Conservation (phyloP, 768 basidiomycete genomes). For the Trametes cubensis region DNA sequence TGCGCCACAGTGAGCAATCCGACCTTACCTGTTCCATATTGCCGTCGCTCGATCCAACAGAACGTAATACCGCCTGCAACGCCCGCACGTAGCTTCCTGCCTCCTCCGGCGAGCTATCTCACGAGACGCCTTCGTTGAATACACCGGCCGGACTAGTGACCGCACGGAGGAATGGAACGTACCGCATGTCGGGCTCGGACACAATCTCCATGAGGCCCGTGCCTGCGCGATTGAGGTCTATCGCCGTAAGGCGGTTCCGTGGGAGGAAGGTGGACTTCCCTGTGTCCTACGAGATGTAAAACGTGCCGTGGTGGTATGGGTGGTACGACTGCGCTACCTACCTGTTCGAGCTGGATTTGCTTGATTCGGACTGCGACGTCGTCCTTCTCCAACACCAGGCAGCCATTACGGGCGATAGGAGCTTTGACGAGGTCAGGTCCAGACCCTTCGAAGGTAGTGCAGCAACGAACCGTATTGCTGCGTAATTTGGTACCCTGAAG, state of each 20-base stretch:
- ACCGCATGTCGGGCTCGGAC: constrained; percentile 88
- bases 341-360: constrained; percentile 96
- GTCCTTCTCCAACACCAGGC: constrained; percentile 47
- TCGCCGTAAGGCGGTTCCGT: constrained; percentile 52
- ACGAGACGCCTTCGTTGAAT: background rate
- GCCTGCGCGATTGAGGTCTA: constrained; percentile 93
- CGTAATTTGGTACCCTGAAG: constrained; percentile 95
- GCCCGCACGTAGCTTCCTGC: constrained; percentile 84
- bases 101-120: constrained; percentile 75
- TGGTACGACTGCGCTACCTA: constrained; percentile 35
- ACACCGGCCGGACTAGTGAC: constrained; percentile 72
- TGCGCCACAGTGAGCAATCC: background rate
- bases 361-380: constrained; percentile 72
- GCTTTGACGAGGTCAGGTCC: constrained; percentile 46
- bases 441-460: constrained; percentile 66
- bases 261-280: constrained; percentile 76
- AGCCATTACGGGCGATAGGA: constrained; percentile 75
- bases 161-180: background rate
- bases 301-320: background rate
- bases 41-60: constrained; percentile 87
- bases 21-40: constrained; percentile 90
- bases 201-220: constrained; percentile 94
- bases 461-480: constrained; percentile 81
- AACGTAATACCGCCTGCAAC: constrained; percentile 78
- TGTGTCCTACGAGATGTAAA: constrained; percentile 69